phyloP scores from a whole-genome alignment of 2,329 filamentous ascomycete species.

The Penicillium sp. region DNA sequence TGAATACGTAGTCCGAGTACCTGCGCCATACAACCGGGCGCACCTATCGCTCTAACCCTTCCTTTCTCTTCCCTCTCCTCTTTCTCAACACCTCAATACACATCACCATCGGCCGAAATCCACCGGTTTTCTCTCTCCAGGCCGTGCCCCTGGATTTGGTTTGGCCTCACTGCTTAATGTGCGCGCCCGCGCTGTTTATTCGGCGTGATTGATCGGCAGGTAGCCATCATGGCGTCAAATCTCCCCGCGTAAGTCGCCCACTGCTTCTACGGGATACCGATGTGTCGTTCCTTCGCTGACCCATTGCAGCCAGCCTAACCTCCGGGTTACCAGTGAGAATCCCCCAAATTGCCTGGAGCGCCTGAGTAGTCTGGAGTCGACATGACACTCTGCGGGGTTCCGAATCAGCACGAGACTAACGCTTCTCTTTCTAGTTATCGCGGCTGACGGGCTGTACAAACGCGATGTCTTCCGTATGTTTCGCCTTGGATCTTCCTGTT shows the following conservation, averaged over 20 bases:
- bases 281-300: constrained; percentile 12
- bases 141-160: constrained; percentile 15
- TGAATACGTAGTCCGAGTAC: constrained; percentile 22
- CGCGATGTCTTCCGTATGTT: constrained; percentile 96
- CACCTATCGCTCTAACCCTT: constrained; percentile 19
- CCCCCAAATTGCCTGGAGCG: constrained; percentile 16
- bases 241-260: constrained; percentile 60
- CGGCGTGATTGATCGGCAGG: constrained; percentile 41
- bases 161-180: constrained; percentile 29
- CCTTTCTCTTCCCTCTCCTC: constrained; percentile 19
- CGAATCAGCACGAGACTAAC: constrained; percentile 22
- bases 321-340: constrained; percentile 82
- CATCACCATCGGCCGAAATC: constrained; percentile 3
- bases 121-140: constrained; percentile 12
- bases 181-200: constrained; percentile 33
- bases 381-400: constrained; percentile 25
- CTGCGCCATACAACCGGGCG: constrained; percentile 20
- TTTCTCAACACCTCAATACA: constrained; percentile 17
- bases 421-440: constrained; percentile 74
- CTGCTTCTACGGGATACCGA: constrained; percentile 12
- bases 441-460: constrained; percentile 97
- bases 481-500: constrained; percentile 12
- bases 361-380: constrained; percentile 15
- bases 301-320: constrained; percentile 70
- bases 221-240: constrained; percentile 58